Evolutionary conservation across 2,329 filamentous ascomycete species (phyloP).

Genomic region (Apiospora phragmitis): DNA sequence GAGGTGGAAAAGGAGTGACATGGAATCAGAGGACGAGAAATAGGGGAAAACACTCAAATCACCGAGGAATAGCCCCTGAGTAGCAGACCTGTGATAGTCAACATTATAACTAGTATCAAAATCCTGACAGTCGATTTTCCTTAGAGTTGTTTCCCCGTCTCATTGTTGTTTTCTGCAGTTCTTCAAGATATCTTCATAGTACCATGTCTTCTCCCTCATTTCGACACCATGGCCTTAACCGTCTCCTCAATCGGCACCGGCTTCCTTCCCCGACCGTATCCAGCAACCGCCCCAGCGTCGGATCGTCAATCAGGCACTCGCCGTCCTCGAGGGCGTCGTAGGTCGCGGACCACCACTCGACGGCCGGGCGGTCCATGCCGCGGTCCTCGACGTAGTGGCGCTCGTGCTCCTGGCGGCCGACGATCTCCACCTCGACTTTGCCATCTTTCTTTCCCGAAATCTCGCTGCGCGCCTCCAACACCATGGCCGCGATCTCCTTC

Average conservation of each 20-base stretch:
- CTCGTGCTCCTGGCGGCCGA: constrained; percentile 24
- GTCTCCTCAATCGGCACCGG: constrained; percentile 27
- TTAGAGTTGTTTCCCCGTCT: too few relatives aligned
- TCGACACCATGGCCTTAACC: constrained; percentile 24
- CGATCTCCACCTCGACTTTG: constrained; percentile 23
- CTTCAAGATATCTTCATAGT: too few relatives aligned
- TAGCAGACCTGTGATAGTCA: background rate
- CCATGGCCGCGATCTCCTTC: constrained; percentile 25
- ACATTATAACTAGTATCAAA: background rate
- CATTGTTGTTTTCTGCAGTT: too few relatives aligned
- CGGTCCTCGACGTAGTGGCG: constrained; percentile 26
- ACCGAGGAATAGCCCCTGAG: background rate
- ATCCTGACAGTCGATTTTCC: background rate
- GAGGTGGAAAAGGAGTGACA: background rate
- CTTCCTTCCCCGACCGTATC: constrained; percentile 25
- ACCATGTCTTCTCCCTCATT: background rate
- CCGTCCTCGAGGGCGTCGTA: constrained; percentile 30
- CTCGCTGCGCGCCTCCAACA: constrained; percentile 18
- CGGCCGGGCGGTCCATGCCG: constrained; percentile 19
- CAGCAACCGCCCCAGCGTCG: constrained; percentile 38
- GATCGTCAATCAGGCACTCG: constrained; percentile 32
- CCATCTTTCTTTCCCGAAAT: constrained; percentile 19
- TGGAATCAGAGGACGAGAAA: background rate
- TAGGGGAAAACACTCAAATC: background rate
- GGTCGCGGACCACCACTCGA: constrained; percentile 32